Percentiles rank a stretch among this genome's conserved stretches.
Conservation (phyloP, 805 yeast genomes). For the Kodamaea fukazawae region DNA sequence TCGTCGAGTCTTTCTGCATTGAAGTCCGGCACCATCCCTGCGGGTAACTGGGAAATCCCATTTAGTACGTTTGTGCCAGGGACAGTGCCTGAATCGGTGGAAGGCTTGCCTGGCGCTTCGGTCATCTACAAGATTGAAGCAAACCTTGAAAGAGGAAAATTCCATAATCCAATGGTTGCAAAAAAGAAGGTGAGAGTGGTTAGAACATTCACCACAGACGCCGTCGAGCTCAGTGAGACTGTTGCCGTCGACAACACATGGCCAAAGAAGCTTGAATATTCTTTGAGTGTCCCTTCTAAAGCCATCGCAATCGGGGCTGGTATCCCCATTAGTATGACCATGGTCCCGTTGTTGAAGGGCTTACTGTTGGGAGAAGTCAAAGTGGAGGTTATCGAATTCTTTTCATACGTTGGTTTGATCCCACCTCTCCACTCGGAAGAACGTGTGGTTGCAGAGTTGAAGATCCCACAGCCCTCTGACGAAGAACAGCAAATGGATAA, state of each 20-base stretch:
- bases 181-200: constrained; percentile 76
- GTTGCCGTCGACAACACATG: constrained; percentile 92
- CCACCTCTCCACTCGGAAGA: constrained; percentile 64
- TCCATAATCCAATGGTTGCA: constrained; percentile 59
- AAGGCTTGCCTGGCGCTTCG: constrained; percentile 81
- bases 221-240: constrained; percentile 84
- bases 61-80: constrained; percentile 86
- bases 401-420: constrained; percentile 54
- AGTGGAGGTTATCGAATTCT: constrained; percentile 65
- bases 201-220: constrained; percentile 83
- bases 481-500: constrained; percentile 45
- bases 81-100: constrained; percentile 78
- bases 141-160: constrained; percentile 77
- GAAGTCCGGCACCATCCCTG: constrained; percentile 43
- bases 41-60: constrained; percentile 89
- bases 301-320: constrained; percentile 89
- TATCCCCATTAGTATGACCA: constrained; percentile 61
- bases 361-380: constrained; percentile 71
- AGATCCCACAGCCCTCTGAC: constrained; percentile 43
- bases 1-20: constrained; percentile 13
- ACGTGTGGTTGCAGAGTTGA: constrained; percentile 51
- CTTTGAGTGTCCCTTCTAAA: constrained; percentile 79
- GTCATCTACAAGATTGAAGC: constrained; percentile 74
- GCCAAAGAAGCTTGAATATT: constrained; percentile 92
- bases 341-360: constrained; percentile 83